Conservation (phyloP, 192 early-diverging fungal species). For the Rhizoclosmatium sp. region DNA sequence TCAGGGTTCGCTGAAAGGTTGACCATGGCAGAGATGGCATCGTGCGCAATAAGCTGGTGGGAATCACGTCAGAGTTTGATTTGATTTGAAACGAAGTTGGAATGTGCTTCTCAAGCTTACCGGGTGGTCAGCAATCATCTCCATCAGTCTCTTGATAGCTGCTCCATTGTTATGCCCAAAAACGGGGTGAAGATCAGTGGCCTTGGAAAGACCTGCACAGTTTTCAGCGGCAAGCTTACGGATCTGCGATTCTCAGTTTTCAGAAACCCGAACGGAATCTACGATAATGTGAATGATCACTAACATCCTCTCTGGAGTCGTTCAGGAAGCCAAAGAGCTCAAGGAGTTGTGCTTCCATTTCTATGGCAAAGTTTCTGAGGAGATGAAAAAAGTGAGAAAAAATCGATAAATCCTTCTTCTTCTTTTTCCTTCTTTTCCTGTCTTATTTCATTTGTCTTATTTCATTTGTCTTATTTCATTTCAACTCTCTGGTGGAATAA, state of each 20-base stretch:
- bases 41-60: constrained; percentile 78
- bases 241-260: constrained; percentile 52
- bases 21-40: constrained; percentile 81
- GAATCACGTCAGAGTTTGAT: no score
- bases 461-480: no score
- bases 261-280: background rate
- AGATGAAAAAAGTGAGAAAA: background rate
- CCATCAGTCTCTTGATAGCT: constrained; percentile 72
- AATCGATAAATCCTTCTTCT: background rate
- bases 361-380: background rate
- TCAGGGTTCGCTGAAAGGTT: constrained; percentile 79
- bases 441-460: no score
- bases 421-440: no score
- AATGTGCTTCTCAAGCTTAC: constrained; percentile 45
- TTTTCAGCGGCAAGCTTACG: constrained; percentile 82
- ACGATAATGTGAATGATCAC: background rate
- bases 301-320: constrained; percentile 76
- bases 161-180: constrained; percentile 63
- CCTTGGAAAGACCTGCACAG: constrained; percentile 73
- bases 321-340: constrained; percentile 78
- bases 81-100: no score
- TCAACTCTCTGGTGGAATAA: no score
- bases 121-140: constrained; percentile 72
- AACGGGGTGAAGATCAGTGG: constrained; percentile 68
- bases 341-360: constrained; percentile 26